Percentiles rank a stretch among this genome's conserved stretches.
Evolutionary conservation across 2,329 filamentous ascomycete species (phyloP).

Genomic region (Colletotrichum tropicicola): DNA sequence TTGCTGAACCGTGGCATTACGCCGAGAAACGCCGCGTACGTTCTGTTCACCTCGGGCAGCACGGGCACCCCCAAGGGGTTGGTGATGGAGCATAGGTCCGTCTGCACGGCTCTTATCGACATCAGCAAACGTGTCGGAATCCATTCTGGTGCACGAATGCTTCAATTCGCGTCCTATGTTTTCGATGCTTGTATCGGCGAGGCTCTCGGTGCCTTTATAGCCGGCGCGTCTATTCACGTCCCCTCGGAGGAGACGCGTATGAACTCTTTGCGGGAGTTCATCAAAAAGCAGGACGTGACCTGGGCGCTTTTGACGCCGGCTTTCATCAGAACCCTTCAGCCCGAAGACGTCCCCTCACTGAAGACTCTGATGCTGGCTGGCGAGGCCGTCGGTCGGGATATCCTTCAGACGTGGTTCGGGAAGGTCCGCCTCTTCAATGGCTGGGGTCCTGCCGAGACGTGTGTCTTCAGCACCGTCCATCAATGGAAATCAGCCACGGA

Average conservation of each 20-base stretch:
- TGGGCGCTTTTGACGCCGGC: neutral
- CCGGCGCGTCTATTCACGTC: conserved; percentile 50
- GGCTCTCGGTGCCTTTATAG: conserved; percentile 44
- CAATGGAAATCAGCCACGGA: neutral
- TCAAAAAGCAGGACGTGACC: neutral
- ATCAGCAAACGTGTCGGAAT: conserved; percentile 45
- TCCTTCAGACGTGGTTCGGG: conserved; percentile 33
- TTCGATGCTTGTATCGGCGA: conserved; percentile 48
- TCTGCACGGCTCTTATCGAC: conserved; percentile 47
- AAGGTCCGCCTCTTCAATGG: conserved; percentile 32
- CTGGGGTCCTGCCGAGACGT: conserved; percentile 38
- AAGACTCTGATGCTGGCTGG: conserved; percentile 42
- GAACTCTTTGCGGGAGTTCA: conserved; percentile 12
- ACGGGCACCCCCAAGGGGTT: conserved; percentile 72
- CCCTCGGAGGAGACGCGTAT: conserved; percentile 46
- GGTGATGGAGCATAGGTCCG: conserved; percentile 56
- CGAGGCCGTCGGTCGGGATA: conserved; percentile 34
- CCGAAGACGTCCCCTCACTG: conserved; percentile 45
- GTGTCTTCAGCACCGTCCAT: neutral
- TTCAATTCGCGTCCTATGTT: conserved; percentile 42
- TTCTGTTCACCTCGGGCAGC: conserved; percentile 72
- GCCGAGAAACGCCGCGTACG: neutral
- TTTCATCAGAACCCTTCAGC: conserved; percentile 45
- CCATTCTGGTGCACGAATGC: conserved; percentile 45
- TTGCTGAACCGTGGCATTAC: neutral